Base-by-base conservation (phyloP, 2,329 filamentous ascomycete genomes). In the Aspergillus ochraceus region DNA sequence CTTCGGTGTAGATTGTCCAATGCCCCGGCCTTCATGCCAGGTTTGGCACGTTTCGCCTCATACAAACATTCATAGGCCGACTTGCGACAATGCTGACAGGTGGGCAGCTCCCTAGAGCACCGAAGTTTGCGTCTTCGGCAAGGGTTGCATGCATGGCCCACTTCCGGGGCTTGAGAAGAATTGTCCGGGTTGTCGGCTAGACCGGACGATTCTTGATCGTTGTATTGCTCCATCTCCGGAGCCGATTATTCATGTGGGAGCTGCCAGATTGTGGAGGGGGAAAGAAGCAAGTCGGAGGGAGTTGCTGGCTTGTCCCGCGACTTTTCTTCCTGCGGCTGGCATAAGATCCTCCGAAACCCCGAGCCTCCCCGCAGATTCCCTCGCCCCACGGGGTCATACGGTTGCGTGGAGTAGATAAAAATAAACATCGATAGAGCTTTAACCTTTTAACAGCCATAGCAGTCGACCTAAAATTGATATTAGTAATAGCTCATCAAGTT, bases 21-120 rank as follows among this genome's bases (percentile, higher is more conserved):
- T 1, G 74, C 76, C 1, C 76, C 76, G 10, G 67, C 63, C 60
- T 76, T 77, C 57, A 79, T 68, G 2, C 76, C 75, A 4, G 77
- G 76, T 57, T 75, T 78, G 2, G 64, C 66, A 32, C 69, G 68
- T 59, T 71, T 74, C 1, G 64, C 55, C 24, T 73, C 68, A 56
- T 77, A 77, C 10, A 69, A 52, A 56, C 75, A 77, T 19, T 19
- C 60, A 63, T 49, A 46, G 49, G 55, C 59, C 14, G 55, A 46
- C 55, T 60, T 60, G 32, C 55, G 59, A 61, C 74, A 76, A 30
- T 76, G 69, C 2, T 67, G 64, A 57, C 74, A 76, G 8, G 62
- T 55, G n/a, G 73, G 73, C 45, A 67, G 64, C 49, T 76, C 72
- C 22, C 72, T 65, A n/a, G 71, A 74, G 61, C 74, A 77, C 53